Evolutionary conservation across 495 filamentous ascomycete species (phyloP), one percentile per base, ranked within the genome.

Genomic region (Clohesyomyces aquaticus): DNA sequence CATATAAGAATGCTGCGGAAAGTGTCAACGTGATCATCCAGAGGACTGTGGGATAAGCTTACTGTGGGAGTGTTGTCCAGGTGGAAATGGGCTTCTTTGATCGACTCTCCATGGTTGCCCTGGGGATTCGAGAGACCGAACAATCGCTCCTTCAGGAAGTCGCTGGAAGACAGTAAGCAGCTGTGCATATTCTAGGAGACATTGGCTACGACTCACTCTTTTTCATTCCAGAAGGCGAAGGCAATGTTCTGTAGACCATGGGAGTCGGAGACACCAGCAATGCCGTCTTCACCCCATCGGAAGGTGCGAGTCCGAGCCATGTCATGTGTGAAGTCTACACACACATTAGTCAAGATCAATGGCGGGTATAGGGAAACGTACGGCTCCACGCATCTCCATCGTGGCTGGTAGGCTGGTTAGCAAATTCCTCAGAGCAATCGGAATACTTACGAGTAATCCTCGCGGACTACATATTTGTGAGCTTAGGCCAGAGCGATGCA

Each of bases 41-140:
- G 10, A 58, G 77, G 65, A 73, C 72, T 52, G 55, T 63, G n/a
- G 21, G 23, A 10, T n/a, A 45, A 21, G 72, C 80, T 76, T 47
- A 63, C 63, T 8, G 80, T 78, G 3, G 93, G 93, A 25, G 90
- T 95, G 72, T 98, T 98, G 74, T 98, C 93, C 53, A 96, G 76
- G 75, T 98, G 94, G 72, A 96, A 98, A 76, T 97, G 93, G 18
- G 87, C 88, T 75, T 98, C 93, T 72, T 97, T 98, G 79, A 98
- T 83, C 71, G 90, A 93, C 76, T 98, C 93, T 45, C 93, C 93
- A 77, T 98, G 93, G 63, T 96, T 96, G 55, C 93, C 93, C 76
- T 98, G 89, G 0, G 93, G 93, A 70, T 98, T 98, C 14, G 91
- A 93, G 50, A 98, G 77, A 22, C 93, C 93, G 72, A 98, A 98